These are phyloP conservation scores for Linum usitatissimum DNA, from an alignment of 345 rosid genomes.

Conservation along the genomic window DNA sequence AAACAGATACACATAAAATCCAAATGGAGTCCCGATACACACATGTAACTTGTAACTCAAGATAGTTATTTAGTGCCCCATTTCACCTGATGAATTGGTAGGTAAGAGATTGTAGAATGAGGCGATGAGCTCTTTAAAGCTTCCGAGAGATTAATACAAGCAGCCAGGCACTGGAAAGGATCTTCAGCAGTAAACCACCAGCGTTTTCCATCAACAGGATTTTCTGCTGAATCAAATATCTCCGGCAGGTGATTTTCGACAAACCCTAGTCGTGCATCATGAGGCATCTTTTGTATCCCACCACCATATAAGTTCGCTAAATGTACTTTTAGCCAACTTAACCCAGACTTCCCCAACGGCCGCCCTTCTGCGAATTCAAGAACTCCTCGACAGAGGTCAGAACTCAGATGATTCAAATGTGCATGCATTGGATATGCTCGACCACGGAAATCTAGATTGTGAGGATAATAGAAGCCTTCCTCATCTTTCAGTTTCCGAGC, in stretches of 20 bases:
- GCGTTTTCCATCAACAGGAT: slow-evolving; percentile 63
- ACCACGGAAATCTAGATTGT: slow-evolving; percentile 95
- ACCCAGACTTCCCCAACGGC: slow-evolving; percentile 78
- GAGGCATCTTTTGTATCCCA: slow-evolving; percentile 86
- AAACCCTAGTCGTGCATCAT: slow-evolving; percentile 73
- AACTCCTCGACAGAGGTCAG: slow-evolving; percentile 93
- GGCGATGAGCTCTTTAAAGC: slow-evolving; percentile 83
- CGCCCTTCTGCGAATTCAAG: slow-evolving; percentile 93
- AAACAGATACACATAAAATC: background rate
- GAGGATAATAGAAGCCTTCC: slow-evolving; percentile 97
- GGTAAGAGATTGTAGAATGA: slow-evolving; percentile 49
- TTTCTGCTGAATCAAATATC: slow-evolving; percentile 87
- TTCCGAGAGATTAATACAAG: slow-evolving; percentile 72
- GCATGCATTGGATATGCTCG: slow-evolving; percentile 99
- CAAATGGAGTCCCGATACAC: background rate
- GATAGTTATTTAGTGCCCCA: background rate
- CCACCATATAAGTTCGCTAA: slow-evolving; percentile 81
- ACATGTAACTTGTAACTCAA: background rate
- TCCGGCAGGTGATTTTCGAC: slow-evolving; percentile 73
- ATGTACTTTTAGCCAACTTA: slow-evolving; percentile 85
- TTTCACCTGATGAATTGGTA: slow-evolving; percentile 92
- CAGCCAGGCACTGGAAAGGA: slow-evolving; percentile 97
- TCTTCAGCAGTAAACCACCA: slow-evolving; percentile 99
- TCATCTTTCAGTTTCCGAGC: slow-evolving; percentile 87
- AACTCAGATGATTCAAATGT: slow-evolving; percentile 83